phyloP scores from a whole-genome alignment of 306 rosid species.

The Vigna mungo region DNA sequence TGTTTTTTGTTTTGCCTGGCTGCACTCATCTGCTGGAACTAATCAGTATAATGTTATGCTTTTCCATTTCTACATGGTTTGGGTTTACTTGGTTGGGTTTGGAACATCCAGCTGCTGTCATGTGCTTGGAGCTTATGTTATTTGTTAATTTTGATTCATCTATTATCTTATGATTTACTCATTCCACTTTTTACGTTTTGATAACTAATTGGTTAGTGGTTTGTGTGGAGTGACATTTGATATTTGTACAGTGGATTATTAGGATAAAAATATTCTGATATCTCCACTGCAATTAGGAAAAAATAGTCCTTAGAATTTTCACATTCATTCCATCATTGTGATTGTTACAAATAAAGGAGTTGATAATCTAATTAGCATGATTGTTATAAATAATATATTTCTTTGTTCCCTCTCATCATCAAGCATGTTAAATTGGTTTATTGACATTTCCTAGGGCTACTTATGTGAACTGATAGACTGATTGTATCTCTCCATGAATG shows the following conservation, averaged over 20 bases:
- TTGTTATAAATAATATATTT: no score
- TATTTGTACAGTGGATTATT: no score
- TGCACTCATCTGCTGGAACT: conserved; percentile 14
- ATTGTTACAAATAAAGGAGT: no score
- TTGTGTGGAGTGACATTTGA: conserved; percentile 9
- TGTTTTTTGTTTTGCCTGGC: conserved; percentile 17
- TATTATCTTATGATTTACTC: conserved; percentile 1
- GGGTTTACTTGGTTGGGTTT: conserved; percentile 31
- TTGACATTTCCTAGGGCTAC: conserved; percentile 15
- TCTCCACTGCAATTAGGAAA: no score
- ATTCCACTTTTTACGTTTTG: conserved; percentile 13
- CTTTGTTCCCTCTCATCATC: no score
- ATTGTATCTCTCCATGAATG: conserved; percentile 20
- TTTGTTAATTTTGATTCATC: conserved; percentile 30
- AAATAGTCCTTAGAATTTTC: no score
- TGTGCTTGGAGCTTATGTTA: conserved; percentile 26
- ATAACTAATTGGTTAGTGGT: conserved; percentile 18
- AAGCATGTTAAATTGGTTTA: conserved; percentile 15
- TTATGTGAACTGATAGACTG: conserved; percentile 22
- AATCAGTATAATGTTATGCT: conserved; percentile 28
- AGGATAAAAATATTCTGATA: no score
- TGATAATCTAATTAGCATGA: no score
- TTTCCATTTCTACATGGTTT: conserved; percentile 31
- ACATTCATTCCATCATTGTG: no score
- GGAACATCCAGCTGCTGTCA: conserved; percentile 13